Conservation (phyloP, 2,329 filamentous ascomycete genomes). For the Endoconidiophora polonica region DNA sequence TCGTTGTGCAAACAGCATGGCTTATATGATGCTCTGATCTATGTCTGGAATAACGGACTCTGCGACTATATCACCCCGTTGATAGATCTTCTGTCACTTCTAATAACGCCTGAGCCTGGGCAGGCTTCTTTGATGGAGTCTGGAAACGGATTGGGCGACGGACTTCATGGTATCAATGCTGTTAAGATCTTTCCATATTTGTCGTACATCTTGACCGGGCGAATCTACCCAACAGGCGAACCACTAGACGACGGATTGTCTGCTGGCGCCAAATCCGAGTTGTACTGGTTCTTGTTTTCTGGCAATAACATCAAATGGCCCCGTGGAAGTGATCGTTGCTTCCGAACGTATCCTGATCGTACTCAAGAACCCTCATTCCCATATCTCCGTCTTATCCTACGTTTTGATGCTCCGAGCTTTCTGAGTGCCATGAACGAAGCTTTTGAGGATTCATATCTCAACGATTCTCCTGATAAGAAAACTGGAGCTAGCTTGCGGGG, state of each 20-base stretch:
- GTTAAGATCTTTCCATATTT: slow-evolving; percentile 91
- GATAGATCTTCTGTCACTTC: slow-evolving; percentile 61
- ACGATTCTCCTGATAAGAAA: slow-evolving; percentile 53
- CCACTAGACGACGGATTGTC: slow-evolving; percentile 56
- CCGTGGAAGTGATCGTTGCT: slow-evolving; percentile 39
- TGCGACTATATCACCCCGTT: slow-evolving; percentile 81
- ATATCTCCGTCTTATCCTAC: slow-evolving; percentile 67
- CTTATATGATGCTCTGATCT: slow-evolving; percentile 87
- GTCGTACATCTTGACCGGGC: slow-evolving; percentile 76
- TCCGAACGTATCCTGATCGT: slow-evolving; percentile 41
- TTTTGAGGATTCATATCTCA: slow-evolving; percentile 88
- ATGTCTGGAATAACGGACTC: slow-evolving; percentile 89
- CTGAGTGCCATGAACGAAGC: slow-evolving; percentile 93
- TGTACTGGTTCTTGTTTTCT: slow-evolving; percentile 90
- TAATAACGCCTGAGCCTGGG: slow-evolving; percentile 39
- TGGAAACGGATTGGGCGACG: slow-evolving; percentile 28
- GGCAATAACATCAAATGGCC: slow-evolving; percentile 65
- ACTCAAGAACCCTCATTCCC: slow-evolving; percentile 61
- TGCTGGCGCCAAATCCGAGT: slow-evolving; percentile 61
- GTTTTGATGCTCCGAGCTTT: slow-evolving; percentile 81
- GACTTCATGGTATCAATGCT: slow-evolving; percentile 51
- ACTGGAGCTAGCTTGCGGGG: slow-evolving; percentile 33
- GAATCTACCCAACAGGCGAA: slow-evolving; percentile 78
- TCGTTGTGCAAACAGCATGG: slow-evolving; percentile 78
- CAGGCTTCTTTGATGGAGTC: slow-evolving; percentile 26